These are phyloP conservation scores for Phaeosphaeriaceae sp. DNA, from an alignment of 2,329 filamentous ascomycete genomes.

Conservation along the genomic window DNA sequence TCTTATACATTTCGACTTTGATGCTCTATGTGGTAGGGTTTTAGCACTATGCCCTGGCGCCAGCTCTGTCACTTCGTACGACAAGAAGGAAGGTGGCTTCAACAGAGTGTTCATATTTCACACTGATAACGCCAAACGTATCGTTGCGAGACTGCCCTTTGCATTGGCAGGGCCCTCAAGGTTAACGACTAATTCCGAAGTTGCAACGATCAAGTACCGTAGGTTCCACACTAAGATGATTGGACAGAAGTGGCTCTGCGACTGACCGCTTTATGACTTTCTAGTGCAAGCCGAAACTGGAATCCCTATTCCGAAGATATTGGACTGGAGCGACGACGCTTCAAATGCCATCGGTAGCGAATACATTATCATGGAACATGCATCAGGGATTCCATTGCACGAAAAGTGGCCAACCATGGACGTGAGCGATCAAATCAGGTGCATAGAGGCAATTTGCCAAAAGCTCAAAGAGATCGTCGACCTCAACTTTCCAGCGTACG, in stretches of 20 bases:
- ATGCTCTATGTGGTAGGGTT: conserved; percentile 46
- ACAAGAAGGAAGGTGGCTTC: conserved; percentile 55
- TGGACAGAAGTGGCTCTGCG: conserved; percentile 3
- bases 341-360: conserved; percentile 44
- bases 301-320: conserved; percentile 52
- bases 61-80: conserved; percentile 39
- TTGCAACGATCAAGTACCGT: conserved; percentile 55
- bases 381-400: conserved; percentile 41
- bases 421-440: conserved; percentile 41
- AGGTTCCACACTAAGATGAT: conserved; percentile 24
- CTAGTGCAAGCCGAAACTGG: conserved; percentile 47
- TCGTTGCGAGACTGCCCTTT: conserved; percentile 54
- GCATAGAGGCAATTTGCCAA: conserved; percentile 37
- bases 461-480: conserved; percentile 39
- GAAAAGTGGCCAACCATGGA: conserved; percentile 45
- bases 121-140: conserved; percentile 44
- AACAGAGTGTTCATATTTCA: conserved; percentile 54
- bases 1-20: conserved; percentile 50
- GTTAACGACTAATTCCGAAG: conserved; percentile 52
- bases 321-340: conserved; percentile 52
- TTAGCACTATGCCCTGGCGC: conserved; percentile 48
- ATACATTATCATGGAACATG: conserved; percentile 51
- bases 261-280: conserved; percentile 17
- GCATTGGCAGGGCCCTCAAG: conserved; percentile 45
- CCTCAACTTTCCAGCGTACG: conserved; percentile 48